Evolutionary conservation across 495 filamentous ascomycete species (phyloP), one percentile per base, ranked within the genome.

Genomic region (Cryomyces antarcticus): DNA sequence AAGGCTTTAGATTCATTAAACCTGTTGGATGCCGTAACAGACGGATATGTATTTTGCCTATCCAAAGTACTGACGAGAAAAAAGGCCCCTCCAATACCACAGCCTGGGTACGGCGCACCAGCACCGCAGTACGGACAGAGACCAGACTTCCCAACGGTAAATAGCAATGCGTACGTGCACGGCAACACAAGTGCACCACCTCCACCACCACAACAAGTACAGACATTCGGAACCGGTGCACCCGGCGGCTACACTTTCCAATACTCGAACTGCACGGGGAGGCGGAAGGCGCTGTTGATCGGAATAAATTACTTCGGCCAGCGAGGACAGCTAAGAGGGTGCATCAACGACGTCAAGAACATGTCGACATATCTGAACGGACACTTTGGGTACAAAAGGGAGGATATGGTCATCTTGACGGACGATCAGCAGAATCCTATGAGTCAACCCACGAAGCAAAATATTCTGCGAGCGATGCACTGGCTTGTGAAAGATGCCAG

Each of bases 271-370:
- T 97, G 89, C 55, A 88, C 82, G 4, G 89, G 89, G 17, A 75
- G 78, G 52, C 67, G 85, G 54, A 97, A 94, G 70, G 89, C 89
- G 24, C 65, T 97, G 30, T 62, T 97, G 47, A 93, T 97, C 46
- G 89, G 89, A 34, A 94, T 96, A 67, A 97, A 97, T 63, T 97
- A 97, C 61, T 95, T 95, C 51, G 74, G 78, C 37, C 89, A 96
- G 58, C 74, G 80, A 42, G 88, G 87, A 43, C 83, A 96, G 65
- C 66, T 97, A 37, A 63, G 86, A 39, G 89, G 89, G 41, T 97
- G 89, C 57, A 96, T 96, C 66, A 96, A 96, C 58, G 89, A 97
- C 58, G 92, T 94, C 35, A 82, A 87, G 64, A 96, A 96, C 57
- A 92, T 97, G 89, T 92, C 84, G 27, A 67, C 69, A 42, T 97